Percentiles rank a stretch among this genome's conserved stretches.
Evolutionary conservation across 148 eudicot species (phyloP).

Genomic region (Rhododendron ovatum): DNA sequence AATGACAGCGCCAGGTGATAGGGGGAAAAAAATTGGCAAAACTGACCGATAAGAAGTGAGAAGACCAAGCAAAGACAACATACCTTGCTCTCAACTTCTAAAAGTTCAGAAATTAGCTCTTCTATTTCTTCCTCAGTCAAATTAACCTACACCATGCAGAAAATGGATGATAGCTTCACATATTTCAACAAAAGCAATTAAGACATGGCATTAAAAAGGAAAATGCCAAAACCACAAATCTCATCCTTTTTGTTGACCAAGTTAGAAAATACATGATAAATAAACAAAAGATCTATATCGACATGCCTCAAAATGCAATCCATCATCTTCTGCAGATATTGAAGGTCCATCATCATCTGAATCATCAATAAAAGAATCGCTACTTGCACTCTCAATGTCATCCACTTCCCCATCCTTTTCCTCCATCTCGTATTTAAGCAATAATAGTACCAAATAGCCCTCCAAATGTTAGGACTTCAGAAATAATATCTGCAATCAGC

Average conservation of each 20-base stretch:
- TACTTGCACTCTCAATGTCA: constrained; percentile 29
- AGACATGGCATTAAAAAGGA: not conserved
- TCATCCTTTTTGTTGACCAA: not conserved
- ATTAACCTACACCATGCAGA: constrained; percentile 42
- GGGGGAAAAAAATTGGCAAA: not conserved
- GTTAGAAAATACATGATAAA: not conserved
- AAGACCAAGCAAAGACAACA: not conserved
- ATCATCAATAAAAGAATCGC: constrained; percentile 37
- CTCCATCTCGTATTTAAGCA: constrained; percentile 18
- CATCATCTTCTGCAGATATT: constrained; percentile 32
- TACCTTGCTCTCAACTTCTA: constrained; percentile 94
- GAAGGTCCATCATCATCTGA: constrained; percentile 33
- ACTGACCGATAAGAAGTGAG: not conserved
- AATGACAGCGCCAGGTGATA: constrained; percentile 8
- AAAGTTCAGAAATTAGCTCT: constrained; percentile 68
- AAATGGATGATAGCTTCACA: not conserved
- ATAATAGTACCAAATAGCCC: not conserved
- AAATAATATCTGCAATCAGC: not conserved
- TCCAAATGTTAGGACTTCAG: not conserved
- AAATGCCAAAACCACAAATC: not conserved
- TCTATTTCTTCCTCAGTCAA: constrained; percentile 84
- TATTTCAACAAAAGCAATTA: not conserved
- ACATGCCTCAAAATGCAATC: constrained; percentile 49
- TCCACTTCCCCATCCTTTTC: constrained; percentile 30
- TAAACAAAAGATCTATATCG: not conserved